phyloP scores from a whole-genome alignment of 164 flowering plant genomes.

The Chloranthus sessilifolius region DNA sequence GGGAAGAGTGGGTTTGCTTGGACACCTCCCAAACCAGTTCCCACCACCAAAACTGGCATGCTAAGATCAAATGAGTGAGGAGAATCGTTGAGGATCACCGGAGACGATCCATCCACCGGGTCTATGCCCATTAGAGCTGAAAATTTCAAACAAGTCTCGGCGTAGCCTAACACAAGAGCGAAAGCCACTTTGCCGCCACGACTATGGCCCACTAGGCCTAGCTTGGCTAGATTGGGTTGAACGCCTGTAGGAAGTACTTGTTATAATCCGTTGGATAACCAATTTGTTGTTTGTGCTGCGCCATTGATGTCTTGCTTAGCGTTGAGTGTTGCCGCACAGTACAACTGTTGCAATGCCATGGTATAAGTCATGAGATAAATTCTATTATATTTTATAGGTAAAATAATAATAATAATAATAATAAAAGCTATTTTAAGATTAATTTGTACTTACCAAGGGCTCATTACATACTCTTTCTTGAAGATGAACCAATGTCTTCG shows the following conservation, averaged over 20 bases:
- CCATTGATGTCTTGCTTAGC: slow-evolving; percentile 18
- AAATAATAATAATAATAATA: too few relatives aligned
- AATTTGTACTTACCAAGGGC: too few relatives aligned
- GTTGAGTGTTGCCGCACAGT: neutral
- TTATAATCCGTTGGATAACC: slow-evolving; percentile 35
- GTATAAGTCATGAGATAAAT: too few relatives aligned
- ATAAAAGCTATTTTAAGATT: too few relatives aligned
- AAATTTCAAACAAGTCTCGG: slow-evolving; percentile 7
- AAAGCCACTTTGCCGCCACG: slow-evolving; percentile 55
- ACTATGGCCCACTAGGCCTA: slow-evolving; percentile 48
- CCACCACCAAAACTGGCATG: slow-evolving; percentile 43
- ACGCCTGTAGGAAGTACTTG: slow-evolving; percentile 21
- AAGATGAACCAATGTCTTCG: too few relatives aligned
- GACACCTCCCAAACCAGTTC: slow-evolving; percentile 33
- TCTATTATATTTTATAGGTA: too few relatives aligned
- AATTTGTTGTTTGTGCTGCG: slow-evolving; percentile 28
- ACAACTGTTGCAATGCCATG: neutral
- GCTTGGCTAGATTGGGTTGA: slow-evolving; percentile 19
- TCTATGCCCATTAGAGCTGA: slow-evolving; percentile 43
- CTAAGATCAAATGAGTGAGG: slow-evolving; percentile 28
- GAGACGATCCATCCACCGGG: slow-evolving; percentile 42
- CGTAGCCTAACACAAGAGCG: slow-evolving; percentile 29
- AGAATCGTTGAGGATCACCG: slow-evolving; percentile 24
- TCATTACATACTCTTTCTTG: too few relatives aligned
- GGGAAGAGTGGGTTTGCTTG: neutral